Evolutionary conservation across 768 basidiomycete species (phyloP).

Genomic region (Lyophyllum decastes): DNA sequence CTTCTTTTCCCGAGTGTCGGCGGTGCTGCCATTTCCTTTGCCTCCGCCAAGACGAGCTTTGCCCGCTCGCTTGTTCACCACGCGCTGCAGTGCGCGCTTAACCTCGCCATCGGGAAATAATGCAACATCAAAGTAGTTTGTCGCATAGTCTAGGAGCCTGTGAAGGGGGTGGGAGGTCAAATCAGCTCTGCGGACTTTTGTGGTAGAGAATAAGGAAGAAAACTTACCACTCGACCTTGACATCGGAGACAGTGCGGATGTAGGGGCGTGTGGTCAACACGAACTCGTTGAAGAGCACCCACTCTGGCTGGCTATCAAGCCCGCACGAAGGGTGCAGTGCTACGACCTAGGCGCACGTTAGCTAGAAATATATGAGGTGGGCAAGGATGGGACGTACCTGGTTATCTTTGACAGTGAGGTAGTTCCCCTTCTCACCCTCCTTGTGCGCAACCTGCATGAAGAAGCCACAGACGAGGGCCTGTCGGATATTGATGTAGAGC

Average conservation of each 20-base stretch:
- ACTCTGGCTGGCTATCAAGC: slow-evolving; percentile 84
- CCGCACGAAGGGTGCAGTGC: slow-evolving; percentile 86
- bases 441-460: slow-evolving; percentile 99
- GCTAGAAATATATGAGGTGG: neutral
- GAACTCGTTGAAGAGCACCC: slow-evolving; percentile 95
- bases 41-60: neutral
- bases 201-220: slow-evolving; percentile 5
- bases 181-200: neutral
- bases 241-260: slow-evolving; percentile 92
- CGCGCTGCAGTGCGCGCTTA: slow-evolving; percentile 51
- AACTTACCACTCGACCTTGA: slow-evolving; percentile 82
- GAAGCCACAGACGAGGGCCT: slow-evolving; percentile 88
- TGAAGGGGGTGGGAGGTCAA: too few relatives aligned
- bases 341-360: slow-evolving; percentile 51
- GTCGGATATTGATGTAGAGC: slow-evolving; percentile 73
- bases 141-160: slow-evolving; percentile 42
- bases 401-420: slow-evolving; percentile 93
- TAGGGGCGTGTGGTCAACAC: slow-evolving; percentile 88
- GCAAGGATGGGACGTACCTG: slow-evolving; percentile 53
- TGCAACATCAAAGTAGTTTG: slow-evolving; percentile 67
- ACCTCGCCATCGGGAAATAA: slow-evolving; percentile 57
- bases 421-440: slow-evolving; percentile 86
- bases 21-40: neutral
- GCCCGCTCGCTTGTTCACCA: slow-evolving; percentile 24
- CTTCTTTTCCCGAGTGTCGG: slow-evolving; percentile 30